phyloP scores from a whole-genome alignment of 352 stramenopile genomes.

The Ochromonadaceae sp. region DNA sequence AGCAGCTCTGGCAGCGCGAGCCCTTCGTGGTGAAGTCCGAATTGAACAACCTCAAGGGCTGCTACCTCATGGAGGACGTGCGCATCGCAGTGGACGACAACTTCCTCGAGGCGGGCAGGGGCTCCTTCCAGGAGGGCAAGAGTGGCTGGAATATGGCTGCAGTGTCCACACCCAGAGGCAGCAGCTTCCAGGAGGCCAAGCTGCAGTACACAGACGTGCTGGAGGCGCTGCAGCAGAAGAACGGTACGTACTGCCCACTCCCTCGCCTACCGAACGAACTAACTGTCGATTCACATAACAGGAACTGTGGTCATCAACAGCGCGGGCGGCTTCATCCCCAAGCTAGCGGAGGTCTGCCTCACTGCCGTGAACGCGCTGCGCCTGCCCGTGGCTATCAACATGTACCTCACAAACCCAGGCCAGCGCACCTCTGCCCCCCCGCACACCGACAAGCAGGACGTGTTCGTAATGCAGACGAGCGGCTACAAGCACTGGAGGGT shows the following conservation, averaged over 20 bases:
- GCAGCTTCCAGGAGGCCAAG: neutral
- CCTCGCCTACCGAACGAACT: neutral
- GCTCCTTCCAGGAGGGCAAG: neutral
- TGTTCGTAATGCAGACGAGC: slow-evolving; percentile 50
- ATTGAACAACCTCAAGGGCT: neutral
- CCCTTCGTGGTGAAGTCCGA: neutral
- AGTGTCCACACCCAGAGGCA: neutral
- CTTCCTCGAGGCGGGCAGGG: neutral
- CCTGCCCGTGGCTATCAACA: slow-evolving; percentile 46
- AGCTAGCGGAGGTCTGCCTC: slow-evolving; percentile 36
- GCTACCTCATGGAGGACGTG: slow-evolving; percentile 7
- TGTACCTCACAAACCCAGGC: slow-evolving; percentile 48
- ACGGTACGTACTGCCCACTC: neutral
- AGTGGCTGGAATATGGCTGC: slow-evolving; percentile 12
- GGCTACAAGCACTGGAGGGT: slow-evolving; percentile 47
- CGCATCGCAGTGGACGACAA: neutral
- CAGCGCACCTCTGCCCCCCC: slow-evolving; percentile 45
- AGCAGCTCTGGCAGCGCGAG: neutral
- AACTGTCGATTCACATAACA: slow-evolving; percentile 23
- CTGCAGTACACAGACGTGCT: neutral
- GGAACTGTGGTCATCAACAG: slow-evolving; percentile 58
- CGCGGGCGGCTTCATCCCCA: slow-evolving; percentile 46
- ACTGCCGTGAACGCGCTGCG: slow-evolving; percentile 41
- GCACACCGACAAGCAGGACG: slow-evolving; percentile 59
- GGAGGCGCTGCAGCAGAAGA: neutral